Evolutionary conservation across 2,329 filamentous ascomycete species (phyloP).

Genomic region (Stemphylium vesicarium): DNA sequence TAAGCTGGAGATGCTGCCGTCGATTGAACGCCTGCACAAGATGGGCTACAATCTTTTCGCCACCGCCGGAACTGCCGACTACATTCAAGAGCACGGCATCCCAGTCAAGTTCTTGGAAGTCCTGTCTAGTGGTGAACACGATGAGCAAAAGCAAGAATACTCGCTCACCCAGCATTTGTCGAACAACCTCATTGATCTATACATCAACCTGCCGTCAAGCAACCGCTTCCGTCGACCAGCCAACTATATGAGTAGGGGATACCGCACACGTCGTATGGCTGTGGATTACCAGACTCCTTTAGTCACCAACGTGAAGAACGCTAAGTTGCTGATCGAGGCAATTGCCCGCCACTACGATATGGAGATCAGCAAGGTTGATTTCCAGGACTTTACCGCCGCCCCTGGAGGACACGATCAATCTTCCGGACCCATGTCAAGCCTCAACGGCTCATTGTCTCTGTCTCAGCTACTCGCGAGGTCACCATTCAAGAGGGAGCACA

Average conservation of each 20-base stretch:
- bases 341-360: conserved; percentile 88
- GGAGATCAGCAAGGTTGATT: conserved; percentile 82
- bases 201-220: conserved; percentile 99
- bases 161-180: conserved; percentile 95
- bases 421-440: conserved; percentile 55
- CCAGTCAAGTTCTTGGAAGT: conserved; percentile 93
- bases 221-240: conserved; percentile 96
- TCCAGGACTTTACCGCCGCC: conserved; percentile 74
- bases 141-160: conserved; percentile 92
- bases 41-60: conserved; percentile 96
- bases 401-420: conserved; percentile 41
- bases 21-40: conserved; percentile 85
- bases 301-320: conserved; percentile 99
- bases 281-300: conserved; percentile 97
- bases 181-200: conserved; percentile 97
- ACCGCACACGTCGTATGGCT: conserved; percentile 95
- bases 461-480: conserved; percentile 77
- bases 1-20: conserved; percentile 95
- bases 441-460: conserved; percentile 65
- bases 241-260: conserved; percentile 98
- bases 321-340: conserved; percentile 94
- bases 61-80: conserved; percentile 95
- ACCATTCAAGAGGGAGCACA: conserved; percentile 86
- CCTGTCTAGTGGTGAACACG: conserved; percentile 65
- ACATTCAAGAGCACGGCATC: conserved; percentile 89